Evolutionary conservation across 148 eudicot species (phyloP).

Genomic region (Rhododendron williamsianum): DNA sequence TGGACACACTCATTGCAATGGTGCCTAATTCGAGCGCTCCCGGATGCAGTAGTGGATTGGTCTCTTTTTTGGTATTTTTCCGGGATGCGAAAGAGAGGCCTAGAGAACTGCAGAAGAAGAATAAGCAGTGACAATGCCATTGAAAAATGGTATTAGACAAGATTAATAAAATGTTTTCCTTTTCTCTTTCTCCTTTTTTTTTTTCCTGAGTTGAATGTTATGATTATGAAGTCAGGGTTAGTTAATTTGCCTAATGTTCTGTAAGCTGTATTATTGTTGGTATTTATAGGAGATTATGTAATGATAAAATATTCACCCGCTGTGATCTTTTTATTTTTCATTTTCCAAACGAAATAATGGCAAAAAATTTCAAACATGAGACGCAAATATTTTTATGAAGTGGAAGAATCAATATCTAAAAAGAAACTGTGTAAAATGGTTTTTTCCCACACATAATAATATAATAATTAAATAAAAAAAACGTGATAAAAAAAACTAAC

Average conservation of each 20-base stretch:
- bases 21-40: slow-evolving; percentile 32
- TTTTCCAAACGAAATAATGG: too few relatives aligned
- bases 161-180: neutral
- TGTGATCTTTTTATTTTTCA: too few relatives aligned
- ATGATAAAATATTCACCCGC: too few relatives aligned
- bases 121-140: slow-evolving; percentile 8
- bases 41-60: slow-evolving; percentile 37
- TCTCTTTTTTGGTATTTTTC: slow-evolving; percentile 40
- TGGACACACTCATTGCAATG: slow-evolving; percentile 61
- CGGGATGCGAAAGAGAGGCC: slow-evolving; percentile 44
- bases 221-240: too few relatives aligned
- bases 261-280: too few relatives aligned
- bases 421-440: too few relatives aligned
- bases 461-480: too few relatives aligned
- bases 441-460: too few relatives aligned
- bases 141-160: neutral
- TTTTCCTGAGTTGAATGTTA: neutral
- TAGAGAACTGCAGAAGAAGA: slow-evolving; percentile 30
- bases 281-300: too few relatives aligned
- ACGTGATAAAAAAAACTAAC: too few relatives aligned
- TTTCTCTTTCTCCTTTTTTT: neutral
- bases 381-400: neutral
- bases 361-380: too few relatives aligned
- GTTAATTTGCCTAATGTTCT: too few relatives aligned
- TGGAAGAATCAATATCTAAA: neutral